Conservation (phyloP, 1,139 yeast genomes). For the Protomyces macrosporus region DNA sequence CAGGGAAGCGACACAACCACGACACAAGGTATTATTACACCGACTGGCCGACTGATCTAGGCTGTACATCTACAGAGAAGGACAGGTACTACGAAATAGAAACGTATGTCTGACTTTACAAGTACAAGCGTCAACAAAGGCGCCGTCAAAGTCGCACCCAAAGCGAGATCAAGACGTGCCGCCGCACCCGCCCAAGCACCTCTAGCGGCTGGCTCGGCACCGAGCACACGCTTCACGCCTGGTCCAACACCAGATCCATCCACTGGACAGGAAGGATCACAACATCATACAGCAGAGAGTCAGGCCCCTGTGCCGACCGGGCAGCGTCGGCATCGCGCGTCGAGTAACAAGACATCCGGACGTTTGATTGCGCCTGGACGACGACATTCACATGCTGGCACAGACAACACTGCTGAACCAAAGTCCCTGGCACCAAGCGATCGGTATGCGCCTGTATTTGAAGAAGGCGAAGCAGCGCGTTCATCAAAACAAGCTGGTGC, state of each 20-base stretch:
- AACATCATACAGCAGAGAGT: not conserved
- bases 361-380: not conserved
- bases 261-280: not conserved
- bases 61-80: no score
- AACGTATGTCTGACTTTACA: not conserved
- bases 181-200: not conserved
- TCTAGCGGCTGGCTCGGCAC: not conserved
- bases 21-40: no score
- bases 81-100: no score
- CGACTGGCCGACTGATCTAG: no score
- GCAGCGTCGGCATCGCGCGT: not conserved
- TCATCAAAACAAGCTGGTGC: not conserved
- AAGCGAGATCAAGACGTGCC: conserved; percentile 1
- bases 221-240: not conserved
- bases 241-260: not conserved
- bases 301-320: not conserved
- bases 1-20: no score
- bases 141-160: conserved; percentile 20
- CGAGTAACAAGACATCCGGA: not conserved
- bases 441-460: not conserved
- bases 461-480: not conserved
- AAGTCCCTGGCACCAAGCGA: not conserved
- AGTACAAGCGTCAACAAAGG: conserved; percentile 22
- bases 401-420: not conserved
- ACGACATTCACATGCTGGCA: not conserved